Evolutionary conservation across 1,284 basidiomycete species (phyloP).

Genomic region (Austropuccinia psidii): DNA sequence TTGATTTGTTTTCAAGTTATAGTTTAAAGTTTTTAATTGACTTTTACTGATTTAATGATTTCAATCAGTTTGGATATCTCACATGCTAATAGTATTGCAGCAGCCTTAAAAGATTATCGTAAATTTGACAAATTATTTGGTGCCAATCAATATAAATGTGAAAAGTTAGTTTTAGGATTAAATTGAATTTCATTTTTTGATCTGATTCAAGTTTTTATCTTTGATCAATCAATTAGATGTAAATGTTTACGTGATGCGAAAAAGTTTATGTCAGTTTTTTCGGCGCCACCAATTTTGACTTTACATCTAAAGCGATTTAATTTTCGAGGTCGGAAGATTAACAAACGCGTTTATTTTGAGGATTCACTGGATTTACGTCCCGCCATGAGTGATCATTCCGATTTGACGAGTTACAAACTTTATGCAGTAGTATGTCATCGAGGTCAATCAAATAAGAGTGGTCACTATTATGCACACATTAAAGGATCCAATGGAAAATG

Average conservation of each 20-base stretch:
- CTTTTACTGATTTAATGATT: too few species aligned
- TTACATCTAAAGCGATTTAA: constrained; percentile 96
- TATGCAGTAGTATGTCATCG: constrained; percentile 91
- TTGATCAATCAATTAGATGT: constrained; percentile 56
- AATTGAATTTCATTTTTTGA: constrained; percentile 12
- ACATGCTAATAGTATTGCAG: constrained; percentile 58
- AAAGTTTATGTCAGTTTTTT: constrained; percentile 77
- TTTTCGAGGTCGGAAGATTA: constrained; percentile 77
- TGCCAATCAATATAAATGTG: constrained; percentile 95
- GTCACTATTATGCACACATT: constrained; percentile 89
- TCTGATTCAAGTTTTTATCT: not conserved
- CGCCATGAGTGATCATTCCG: constrained; percentile 71
- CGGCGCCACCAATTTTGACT: constrained; percentile 82
- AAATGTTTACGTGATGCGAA: constrained; percentile 77
- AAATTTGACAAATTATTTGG: constrained; percentile 76
- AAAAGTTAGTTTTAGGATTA: constrained; percentile 73
- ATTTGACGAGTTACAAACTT: constrained; percentile 67
- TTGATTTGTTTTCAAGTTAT: not conserved
- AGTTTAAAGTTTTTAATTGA: not conserved
- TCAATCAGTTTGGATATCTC: constrained; percentile 63
- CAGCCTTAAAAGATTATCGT: constrained; percentile 74
- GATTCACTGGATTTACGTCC: constrained; percentile 67
- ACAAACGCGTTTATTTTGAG: constrained; percentile 67
- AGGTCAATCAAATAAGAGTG: constrained; percentile 84
- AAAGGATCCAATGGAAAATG: constrained; percentile 65